Base-by-base conservation (phyloP, 2,329 filamentous ascomycete genomes). In the Trichothecium roseum region DNA sequence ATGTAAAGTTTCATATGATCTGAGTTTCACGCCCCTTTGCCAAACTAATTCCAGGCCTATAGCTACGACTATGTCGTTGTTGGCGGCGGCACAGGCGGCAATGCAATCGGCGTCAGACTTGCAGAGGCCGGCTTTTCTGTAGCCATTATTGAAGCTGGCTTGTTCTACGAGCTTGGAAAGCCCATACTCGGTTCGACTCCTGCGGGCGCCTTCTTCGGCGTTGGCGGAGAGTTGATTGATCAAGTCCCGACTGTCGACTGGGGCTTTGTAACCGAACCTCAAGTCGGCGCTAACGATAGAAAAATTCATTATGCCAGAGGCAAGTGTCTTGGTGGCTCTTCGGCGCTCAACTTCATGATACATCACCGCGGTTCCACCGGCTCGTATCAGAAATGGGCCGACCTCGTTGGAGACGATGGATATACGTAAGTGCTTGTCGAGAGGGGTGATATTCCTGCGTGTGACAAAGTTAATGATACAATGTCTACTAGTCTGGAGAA, bases 1-100 rank as follows among this genome's bases (percentile, higher is more conserved):
- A n/a, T n/a, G n/a, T n/a, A n/a, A n/a, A n/a, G n/a, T n/a, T n/a
- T n/a, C n/a, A n/a, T n/a, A n/a, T n/a, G n/a, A n/a, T n/a, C n/a
- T n/a, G n/a, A n/a, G n/a, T n/a, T n/a, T n/a, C n/a, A n/a, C n/a
- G n/a, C n/a, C n/a, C n/a, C n/a, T n/a, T n/a, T n/a, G n/a, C n/a
- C n/a, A n/a, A n/a, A n/a, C n/a, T n/a, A n/a, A n/a, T n/a, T n/a
- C n/a, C n/a, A n/a, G n/a, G n/a, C n/a, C n/a, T n/a, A n/a, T n/a
- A n/a, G n/a, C n/a, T n/a, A n/a, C 24, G 50, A 52, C 38, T 50
- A 51, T 13, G 28, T 53, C 3, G 42, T 63, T 5, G 47, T 61
- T 14, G 59, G 61, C 18, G 60, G 60, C 20, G 60, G 60, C 17
- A 62, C 54, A 0, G 58, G 54, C 3, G 60, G 60, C 18, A 48